phyloP scores from a whole-genome alignment of 1,139 yeast species.

The Yarrowia galli region DNA sequence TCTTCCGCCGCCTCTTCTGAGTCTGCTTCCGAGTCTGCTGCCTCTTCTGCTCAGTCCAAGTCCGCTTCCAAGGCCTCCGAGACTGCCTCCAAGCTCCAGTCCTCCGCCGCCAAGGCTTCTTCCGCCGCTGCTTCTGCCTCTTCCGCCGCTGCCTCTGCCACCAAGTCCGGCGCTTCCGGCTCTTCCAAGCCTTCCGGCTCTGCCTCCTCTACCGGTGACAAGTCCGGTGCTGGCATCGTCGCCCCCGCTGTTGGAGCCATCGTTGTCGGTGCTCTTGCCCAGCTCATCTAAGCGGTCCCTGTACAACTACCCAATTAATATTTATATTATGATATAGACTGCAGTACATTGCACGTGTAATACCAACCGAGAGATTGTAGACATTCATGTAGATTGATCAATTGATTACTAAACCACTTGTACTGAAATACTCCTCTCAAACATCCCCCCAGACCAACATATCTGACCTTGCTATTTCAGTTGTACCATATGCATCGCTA shows the following conservation, averaged over 20 bases:
- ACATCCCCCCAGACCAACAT: not conserved
- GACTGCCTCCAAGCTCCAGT: conserved; percentile 9
- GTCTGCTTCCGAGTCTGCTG: conserved; percentile 7
- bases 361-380: not conserved
- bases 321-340: conserved; percentile 35
- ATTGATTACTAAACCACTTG: not conserved
- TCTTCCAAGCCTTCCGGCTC: conserved; percentile 23
- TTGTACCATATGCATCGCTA: not conserved
- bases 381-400: too few relatives aligned
- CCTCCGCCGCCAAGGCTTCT: conserved; percentile 30
- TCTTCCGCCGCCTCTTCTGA: conserved; percentile 17
- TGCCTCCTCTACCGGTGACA: conserved; percentile 16
- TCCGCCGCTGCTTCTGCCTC: conserved; percentile 26
- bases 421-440: too few relatives aligned
- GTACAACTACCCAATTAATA: conserved; percentile 20
- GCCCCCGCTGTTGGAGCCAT: conserved; percentile 36
- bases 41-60: not conserved
- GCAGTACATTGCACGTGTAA: conserved; percentile 25
- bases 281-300: conserved; percentile 31
- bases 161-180: conserved; percentile 26
- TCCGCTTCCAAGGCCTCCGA: conserved; percentile 18
- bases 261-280: conserved; percentile 30
- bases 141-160: conserved; percentile 30
- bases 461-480: not conserved
- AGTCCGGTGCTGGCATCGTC: conserved; percentile 7